Conservation (phyloP, 2,329 filamentous ascomycete species). For the Pseudogymnoascus sp. region DNA sequence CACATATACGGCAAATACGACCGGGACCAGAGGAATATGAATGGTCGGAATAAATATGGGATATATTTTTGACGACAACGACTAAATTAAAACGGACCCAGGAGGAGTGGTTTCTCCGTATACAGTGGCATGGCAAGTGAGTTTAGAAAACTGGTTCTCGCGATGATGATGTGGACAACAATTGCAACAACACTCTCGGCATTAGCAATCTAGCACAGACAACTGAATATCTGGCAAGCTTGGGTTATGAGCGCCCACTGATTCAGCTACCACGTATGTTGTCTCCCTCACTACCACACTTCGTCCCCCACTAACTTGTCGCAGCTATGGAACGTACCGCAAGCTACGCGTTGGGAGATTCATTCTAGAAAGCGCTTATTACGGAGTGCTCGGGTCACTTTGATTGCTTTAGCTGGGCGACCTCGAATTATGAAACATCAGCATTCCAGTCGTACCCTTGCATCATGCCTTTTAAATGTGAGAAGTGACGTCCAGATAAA, state of each 20-base stretch:
- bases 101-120: too few relatives aligned
- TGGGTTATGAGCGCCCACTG: not conserved
- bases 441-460: not conserved
- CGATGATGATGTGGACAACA: too few relatives aligned
- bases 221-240: not conserved
- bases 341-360: not conserved
- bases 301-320: not conserved
- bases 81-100: too few relatives aligned
- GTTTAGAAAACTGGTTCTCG: too few relatives aligned
- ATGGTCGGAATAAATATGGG: too few relatives aligned
- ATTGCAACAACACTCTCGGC: not conserved
- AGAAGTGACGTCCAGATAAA: slow-evolving; percentile 9
- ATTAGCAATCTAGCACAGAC: not conserved
- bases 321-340: not conserved
- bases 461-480: not conserved
- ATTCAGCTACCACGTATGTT: not conserved
- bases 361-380: not conserved
- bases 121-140: too few relatives aligned
- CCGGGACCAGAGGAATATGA: too few relatives aligned
- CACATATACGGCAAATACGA: too few relatives aligned
- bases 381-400: not conserved
- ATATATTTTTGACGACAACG: too few relatives aligned
- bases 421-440: not conserved
- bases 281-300: not conserved
- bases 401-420: not conserved